Evolutionary conservation across 176 grass and related monocot genomes (phyloP).

Genomic region (Pharus latifolius): DNA sequence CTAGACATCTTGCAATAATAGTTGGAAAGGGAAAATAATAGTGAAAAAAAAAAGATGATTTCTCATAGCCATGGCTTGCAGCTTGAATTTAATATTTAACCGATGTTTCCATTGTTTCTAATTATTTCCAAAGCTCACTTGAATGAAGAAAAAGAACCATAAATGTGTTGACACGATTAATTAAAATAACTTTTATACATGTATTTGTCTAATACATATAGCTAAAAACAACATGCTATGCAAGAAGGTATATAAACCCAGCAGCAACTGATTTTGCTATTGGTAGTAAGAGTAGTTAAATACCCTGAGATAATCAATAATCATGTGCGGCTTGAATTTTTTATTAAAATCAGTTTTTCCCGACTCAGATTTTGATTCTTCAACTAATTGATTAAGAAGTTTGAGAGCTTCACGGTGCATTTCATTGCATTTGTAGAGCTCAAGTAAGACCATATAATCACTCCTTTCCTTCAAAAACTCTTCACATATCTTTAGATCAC

Average conservation of each 20-base stretch:
- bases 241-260: not conserved
- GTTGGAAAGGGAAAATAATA: too few relatives aligned
- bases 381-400: constrained; percentile 82
- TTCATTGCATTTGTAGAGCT: constrained; percentile 80
- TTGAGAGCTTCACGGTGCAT: constrained; percentile 89
- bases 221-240: not conserved
- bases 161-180: not conserved
- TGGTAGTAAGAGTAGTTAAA: too few relatives aligned
- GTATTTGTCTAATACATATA: not conserved
- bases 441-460: constrained; percentile 72
- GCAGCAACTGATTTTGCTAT: not conserved
- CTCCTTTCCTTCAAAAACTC: constrained; percentile 79
- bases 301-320: constrained; percentile 97
- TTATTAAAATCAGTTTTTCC: constrained; percentile 35
- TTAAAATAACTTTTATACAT: not conserved
- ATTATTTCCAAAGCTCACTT: too few relatives aligned
- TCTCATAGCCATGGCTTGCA: not conserved
- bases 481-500: constrained; percentile 83
- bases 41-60: not conserved
- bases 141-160: too few relatives aligned
- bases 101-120: not conserved
- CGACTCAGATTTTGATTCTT: constrained; percentile 64
- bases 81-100: not conserved
- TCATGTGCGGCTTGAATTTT: constrained; percentile 80
- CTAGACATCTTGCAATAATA: not conserved